Evolutionary conservation across 2,329 filamentous ascomycete species (phyloP).

Genomic region (Metarhizium humberi): DNA sequence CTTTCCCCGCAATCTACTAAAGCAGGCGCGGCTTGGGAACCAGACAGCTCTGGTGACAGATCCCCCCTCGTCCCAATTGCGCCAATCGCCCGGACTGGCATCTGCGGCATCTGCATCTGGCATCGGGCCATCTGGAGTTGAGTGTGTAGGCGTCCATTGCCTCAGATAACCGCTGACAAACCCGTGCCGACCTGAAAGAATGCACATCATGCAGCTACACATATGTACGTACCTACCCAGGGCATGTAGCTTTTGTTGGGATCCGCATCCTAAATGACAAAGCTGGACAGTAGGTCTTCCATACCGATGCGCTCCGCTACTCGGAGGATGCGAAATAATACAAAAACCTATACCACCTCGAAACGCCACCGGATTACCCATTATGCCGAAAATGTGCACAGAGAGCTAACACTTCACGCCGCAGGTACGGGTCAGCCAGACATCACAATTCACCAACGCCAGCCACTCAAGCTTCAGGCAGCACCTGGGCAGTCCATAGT

Average conservation of each 20-base stretch:
- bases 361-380: background rate
- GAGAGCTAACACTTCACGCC: background rate
- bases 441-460: background rate
- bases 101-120: background rate
- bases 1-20: slow-evolving; percentile 6
- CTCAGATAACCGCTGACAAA: background rate
- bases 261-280: no score
- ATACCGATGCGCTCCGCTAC: background rate
- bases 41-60: background rate
- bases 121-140: background rate
- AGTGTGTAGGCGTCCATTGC: background rate
- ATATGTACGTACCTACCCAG: no score
- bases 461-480: background rate
- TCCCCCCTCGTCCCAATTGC: background rate
- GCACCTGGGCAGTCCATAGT: background rate
- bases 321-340: no score
- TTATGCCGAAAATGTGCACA: background rate
- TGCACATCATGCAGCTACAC: background rate
- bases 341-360: background rate
- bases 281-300: no score
- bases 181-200: background rate
- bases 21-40: background rate
- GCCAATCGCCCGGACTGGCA: background rate
- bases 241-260: background rate
- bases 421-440: background rate